These are phyloP conservation scores for Jamesozyma piceae DNA, from an alignment of 805 yeast genomes.

Conservation along the genomic window DNA sequence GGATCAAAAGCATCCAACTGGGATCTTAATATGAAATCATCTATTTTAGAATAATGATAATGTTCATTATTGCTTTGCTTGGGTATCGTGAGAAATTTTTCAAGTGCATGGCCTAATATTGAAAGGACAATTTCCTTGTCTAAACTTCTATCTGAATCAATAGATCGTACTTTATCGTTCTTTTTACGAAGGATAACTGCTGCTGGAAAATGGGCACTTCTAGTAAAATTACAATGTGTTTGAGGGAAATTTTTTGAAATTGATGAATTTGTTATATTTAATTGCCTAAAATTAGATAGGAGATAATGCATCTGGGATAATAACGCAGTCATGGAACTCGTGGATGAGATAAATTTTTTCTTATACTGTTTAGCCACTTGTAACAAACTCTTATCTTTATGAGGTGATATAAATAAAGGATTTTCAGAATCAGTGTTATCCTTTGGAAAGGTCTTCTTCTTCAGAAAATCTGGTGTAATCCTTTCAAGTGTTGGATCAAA, in stretches of 20 bases:
- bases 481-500: conserved; percentile 51
- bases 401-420: conserved; percentile 50
- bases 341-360: conserved; percentile 56
- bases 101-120: conserved; percentile 70
- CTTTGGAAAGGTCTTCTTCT: conserved; percentile 5
- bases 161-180: conserved; percentile 42
- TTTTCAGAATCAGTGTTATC: not conserved
- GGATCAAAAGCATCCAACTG: conserved; percentile 79
- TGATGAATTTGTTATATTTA: conserved; percentile 32
- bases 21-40: conserved; percentile 71
- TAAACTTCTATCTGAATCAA: conserved; percentile 61
- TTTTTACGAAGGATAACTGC: conserved; percentile 47
- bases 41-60: conserved; percentile 70
- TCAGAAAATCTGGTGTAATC: conserved; percentile 35
- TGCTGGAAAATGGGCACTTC: conserved; percentile 43
- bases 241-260: conserved; percentile 39
- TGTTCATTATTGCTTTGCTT: conserved; percentile 17
- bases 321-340: conserved; percentile 77
- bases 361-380: conserved; percentile 34
- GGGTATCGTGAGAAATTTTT: conserved; percentile 43
- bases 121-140: conserved; percentile 63
- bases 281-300: conserved; percentile 51
- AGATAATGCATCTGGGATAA: conserved; percentile 67
- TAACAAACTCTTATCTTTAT: conserved; percentile 49
- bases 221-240: conserved; percentile 31